Evolutionary conservation across 768 basidiomycete genomes (phyloP), one percentile per base, ranked within the genome.

Genomic region (Termitomyces sp.): DNA sequence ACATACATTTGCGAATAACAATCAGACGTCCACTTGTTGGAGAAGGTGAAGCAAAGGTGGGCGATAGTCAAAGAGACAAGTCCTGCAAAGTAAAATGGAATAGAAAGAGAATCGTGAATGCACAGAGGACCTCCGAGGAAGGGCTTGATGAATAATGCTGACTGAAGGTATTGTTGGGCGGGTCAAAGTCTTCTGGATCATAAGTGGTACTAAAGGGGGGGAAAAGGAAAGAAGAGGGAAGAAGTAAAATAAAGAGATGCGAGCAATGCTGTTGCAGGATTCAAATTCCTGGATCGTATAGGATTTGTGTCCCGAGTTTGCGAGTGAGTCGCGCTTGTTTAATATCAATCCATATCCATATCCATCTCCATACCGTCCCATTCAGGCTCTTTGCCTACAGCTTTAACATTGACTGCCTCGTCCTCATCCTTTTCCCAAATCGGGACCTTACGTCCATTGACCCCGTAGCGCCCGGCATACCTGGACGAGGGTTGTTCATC

Each of bases 361-460:
- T 87, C 88, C 84, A 90, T 87, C 58, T 84, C 83, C 76, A 82
- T 78, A 5, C 81, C 83, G 50, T 84, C 82, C 84, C 83, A 85
- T 57, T 65, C 63, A 24, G 69, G 64, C 47, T 64, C 78, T 63
- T 63, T 63, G 58, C 64, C 62, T 56, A 53, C 39, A 44, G 60
- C 53, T 59, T 51, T 61, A 44, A 57, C 61, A 57, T 66, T 67
- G 59, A 74, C 74, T 63, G 80, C 34, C 56, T 76, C 80, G 22
- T 76, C 79, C 4, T 79, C 78, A 56, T 77, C 79, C 46, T 66
- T 68, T 70, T 75, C 76, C 76, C 71, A 72, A 46, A 57, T 51
- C 56, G 63, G 61, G 59, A 67, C 56, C 29, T 67, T 64, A 36
- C 63, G 63, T 4, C 69, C 69, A 46, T 52, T 59, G 14, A 20